These are phyloP conservation scores for Boletellus sp. DNA, from an alignment of 768 basidiomycete species.

Conservation along the genomic window DNA sequence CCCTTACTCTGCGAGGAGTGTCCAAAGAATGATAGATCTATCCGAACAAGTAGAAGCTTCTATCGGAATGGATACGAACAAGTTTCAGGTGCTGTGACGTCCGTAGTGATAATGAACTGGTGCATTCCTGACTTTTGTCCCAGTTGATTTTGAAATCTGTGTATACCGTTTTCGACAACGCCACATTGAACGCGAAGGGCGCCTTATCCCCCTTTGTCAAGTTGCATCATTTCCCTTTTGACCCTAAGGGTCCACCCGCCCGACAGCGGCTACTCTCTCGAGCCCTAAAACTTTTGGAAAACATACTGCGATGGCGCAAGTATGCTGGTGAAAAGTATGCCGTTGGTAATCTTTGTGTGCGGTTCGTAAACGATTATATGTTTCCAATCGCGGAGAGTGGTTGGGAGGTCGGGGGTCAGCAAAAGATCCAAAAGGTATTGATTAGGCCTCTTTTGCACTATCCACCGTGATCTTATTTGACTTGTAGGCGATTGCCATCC, in stretches of 20 bases:
- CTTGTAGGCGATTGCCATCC: slow-evolving; percentile 20
- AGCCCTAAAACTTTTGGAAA: slow-evolving; percentile 67
- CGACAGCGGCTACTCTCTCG: slow-evolving; percentile 66
- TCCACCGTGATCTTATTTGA: slow-evolving; percentile 4
- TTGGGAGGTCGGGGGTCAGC: slow-evolving; percentile 87
- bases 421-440: slow-evolving; percentile 55
- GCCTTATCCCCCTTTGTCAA: slow-evolving; percentile 49
- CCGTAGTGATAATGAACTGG: neutral
- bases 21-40: slow-evolving; percentile 65
- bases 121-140: slow-evolving; percentile 11
- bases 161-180: slow-evolving; percentile 47
- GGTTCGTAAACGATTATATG: slow-evolving; percentile 57
- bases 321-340: slow-evolving; percentile 60
- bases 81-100: slow-evolving; percentile 51
- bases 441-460: neutral
- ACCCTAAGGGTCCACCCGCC: slow-evolving; percentile 72
- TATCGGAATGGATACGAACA: slow-evolving; percentile 57
- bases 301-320: slow-evolving; percentile 74
- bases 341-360: slow-evolving; percentile 49
- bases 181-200: slow-evolving; percentile 48
- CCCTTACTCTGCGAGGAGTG: slow-evolving; percentile 66
- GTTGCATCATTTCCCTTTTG: slow-evolving; percentile 50
- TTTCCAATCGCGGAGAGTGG: slow-evolving; percentile 65
- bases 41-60: slow-evolving; percentile 78
- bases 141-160: slow-evolving; percentile 61